Conservation (phyloP, 495 filamentous ascomycete species). For the Polyplosphaeria fusca region DNA sequence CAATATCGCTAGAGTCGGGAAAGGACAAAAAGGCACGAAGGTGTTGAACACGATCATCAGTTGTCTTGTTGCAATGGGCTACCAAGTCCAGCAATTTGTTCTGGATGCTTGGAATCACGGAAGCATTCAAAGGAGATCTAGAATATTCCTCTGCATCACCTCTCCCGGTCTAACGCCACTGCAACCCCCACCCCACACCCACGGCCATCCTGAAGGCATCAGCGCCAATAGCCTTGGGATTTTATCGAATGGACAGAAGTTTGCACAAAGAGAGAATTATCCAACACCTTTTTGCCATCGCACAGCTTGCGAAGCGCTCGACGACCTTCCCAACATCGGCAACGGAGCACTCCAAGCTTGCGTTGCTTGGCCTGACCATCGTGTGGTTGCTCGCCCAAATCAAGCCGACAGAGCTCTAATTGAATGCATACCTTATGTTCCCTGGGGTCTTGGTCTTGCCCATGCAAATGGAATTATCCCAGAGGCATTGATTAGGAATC, state of each 20-base stretch:
- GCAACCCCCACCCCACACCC: constrained; percentile 55
- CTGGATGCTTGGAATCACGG: constrained; percentile 69
- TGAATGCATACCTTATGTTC: constrained; percentile 40
- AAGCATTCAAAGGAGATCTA: constrained; percentile 56
- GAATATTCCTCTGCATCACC: constrained; percentile 64
- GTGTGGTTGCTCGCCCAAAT: constrained; percentile 26
- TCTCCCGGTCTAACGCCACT: constrained; percentile 58
- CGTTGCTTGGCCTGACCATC: constrained; percentile 63
- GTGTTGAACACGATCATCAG: constrained; percentile 44
- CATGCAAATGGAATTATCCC: constrained; percentile 34
- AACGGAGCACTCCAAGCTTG: constrained; percentile 55
- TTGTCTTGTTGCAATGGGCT: constrained; percentile 67
- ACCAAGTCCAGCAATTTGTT: constrained; percentile 61
- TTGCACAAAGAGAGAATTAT: constrained; percentile 50
- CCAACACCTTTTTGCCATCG: constrained; percentile 57
- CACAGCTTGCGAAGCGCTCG: constrained; percentile 48
- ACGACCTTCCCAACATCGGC: constrained; percentile 58
- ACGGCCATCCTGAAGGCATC: constrained; percentile 51
- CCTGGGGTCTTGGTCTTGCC: constrained; percentile 33
- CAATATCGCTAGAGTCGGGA: constrained; percentile 41
- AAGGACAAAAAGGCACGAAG: not conserved
- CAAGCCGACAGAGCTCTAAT: constrained; percentile 32
- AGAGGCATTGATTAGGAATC: constrained; percentile 2
- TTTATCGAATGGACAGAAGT: constrained; percentile 58
- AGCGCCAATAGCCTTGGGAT: constrained; percentile 49